Percentiles rank a stretch among this genome's conserved stretches.
Conservation (phyloP, 495 filamentous ascomycete species). For the Neurospora sp. region DNA sequence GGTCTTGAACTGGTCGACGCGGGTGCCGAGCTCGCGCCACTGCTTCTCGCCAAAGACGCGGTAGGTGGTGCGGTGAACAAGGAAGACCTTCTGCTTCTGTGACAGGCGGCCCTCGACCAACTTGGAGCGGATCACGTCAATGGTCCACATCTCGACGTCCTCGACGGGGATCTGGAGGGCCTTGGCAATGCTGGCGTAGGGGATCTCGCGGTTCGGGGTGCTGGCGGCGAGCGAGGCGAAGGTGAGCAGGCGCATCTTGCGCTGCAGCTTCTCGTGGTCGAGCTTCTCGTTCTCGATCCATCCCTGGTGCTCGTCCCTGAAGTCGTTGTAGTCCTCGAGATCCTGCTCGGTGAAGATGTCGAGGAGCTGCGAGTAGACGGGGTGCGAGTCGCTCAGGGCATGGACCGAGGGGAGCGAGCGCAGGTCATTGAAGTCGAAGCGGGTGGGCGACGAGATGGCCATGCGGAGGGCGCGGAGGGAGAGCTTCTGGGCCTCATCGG, state of each 20-base stretch:
- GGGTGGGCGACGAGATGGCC: slow-evolving; percentile 62
- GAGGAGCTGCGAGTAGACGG: slow-evolving; percentile 76
- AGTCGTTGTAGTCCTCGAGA: slow-evolving; percentile 90
- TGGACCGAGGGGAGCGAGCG: slow-evolving; percentile 78
- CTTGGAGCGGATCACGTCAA: slow-evolving; percentile 90
- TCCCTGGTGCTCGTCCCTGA: slow-evolving; percentile 71
- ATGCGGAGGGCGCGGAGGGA: slow-evolving; percentile 75
- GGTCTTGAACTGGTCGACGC: slow-evolving; percentile 81
- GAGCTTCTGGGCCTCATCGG: slow-evolving; percentile 65
- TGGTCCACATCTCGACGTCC: slow-evolving; percentile 96
- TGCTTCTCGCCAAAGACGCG: slow-evolving; percentile 95
- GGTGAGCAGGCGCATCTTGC: slow-evolving; percentile 92
- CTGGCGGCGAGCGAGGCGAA: slow-evolving; percentile 80
- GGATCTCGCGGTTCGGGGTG: slow-evolving; percentile 69
- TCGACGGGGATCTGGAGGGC: slow-evolving; percentile 68
- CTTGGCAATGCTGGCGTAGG: slow-evolving; percentile 72
- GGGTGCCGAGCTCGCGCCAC: slow-evolving; percentile 85
- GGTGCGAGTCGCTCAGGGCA: slow-evolving; percentile 71
- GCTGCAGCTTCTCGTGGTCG: slow-evolving; percentile 52
- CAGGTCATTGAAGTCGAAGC: slow-evolving; percentile 92
- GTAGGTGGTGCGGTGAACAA: slow-evolving; percentile 90
- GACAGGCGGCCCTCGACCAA: slow-evolving; percentile 91
- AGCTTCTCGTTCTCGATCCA: slow-evolving; percentile 65
- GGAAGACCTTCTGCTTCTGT: slow-evolving; percentile 82
- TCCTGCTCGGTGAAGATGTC: slow-evolving; percentile 91